Base-by-base conservation (phyloP, 1,284 basidiomycete species). In the Apiotrichum veenhuisii region DNA sequence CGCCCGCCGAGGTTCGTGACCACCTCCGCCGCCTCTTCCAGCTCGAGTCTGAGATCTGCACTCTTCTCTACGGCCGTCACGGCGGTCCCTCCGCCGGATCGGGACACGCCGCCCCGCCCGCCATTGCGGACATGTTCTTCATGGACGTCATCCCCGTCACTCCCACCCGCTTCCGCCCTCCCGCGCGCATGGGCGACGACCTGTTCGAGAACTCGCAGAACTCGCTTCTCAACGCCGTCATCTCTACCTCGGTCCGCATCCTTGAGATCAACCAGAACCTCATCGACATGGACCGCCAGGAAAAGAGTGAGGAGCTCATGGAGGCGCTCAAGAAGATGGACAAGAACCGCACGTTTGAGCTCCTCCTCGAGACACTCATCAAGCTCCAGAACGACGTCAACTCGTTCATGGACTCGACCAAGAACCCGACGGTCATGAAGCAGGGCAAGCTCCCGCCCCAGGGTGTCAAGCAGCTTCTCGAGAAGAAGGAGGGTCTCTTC, bases 401-500 rank as follows among this genome's bases (percentile, higher is more conserved):
- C 76, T 92, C 88, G 72, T 97, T 97, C 78, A 90, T 98, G 76
- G 96, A 99, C 75, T 93, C 91, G 69, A 89, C 85, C 73, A 98
- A 98, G 80, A 98, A 98, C 72, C 94, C 96, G 2, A 81, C 86
- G 30, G 83, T 86, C 5, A 80, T 90, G 64, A 84, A 88, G 58
- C 88, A 91, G 72, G 95, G 95, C 20, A 93, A 91, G 71, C 80
- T 92, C n/a, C 93, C 94, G 23, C 91, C 94, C 22, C 83, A 87
- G 42, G 96, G 96, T 70, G 86, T 99, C 66, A 99, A 98, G 81
- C 96, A 99, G 76, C 84, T 88, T 15, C 79, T 99, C 64, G 96
- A 99, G 79, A 98, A 98, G 84, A 99, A 99, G 79, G 96, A 98
- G 68, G 96, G 96, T 56, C 77, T 99, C 50, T 99, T 99, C 83